A percentile compares a stretch with the other conserved stretches of the same genome.
These are phyloP conservation scores for Aspergillus ostianus DNA, from an alignment of 495 filamentous ascomycete genomes.

Conservation along the genomic window DNA sequence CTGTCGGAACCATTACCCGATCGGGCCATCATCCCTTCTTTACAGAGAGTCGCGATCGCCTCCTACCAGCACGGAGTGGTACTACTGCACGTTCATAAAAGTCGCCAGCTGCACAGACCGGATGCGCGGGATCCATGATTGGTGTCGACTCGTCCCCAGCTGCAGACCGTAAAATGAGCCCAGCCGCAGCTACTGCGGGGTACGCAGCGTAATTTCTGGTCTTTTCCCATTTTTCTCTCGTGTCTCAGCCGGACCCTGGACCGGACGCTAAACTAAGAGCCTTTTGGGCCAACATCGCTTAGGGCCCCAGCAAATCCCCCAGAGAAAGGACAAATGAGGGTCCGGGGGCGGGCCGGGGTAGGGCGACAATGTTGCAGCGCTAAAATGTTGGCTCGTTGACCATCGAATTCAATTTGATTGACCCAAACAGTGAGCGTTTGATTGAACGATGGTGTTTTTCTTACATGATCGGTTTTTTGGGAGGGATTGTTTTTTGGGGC, in stretches of 20 bases:
- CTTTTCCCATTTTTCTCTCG: not conserved
- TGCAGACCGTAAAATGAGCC: slow-evolving; percentile 3
- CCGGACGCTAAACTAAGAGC: slow-evolving; percentile 1
- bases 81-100: no score
- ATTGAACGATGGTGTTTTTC: slow-evolving; percentile 1
- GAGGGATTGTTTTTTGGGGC: not conserved
- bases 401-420: slow-evolving; percentile 13
- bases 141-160: not conserved
- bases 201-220: slow-evolving; percentile 1
- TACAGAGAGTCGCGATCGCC: no score
- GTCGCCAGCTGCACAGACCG: not conserved
- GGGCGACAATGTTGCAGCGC: slow-evolving; percentile 9
- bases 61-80: not conserved
- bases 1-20: slow-evolving; percentile 2
- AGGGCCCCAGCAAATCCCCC: slow-evolving; percentile 1
- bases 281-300: slow-evolving; percentile 4
- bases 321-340: slow-evolving; percentile 23
- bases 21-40: not conserved
- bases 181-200: slow-evolving; percentile 1
- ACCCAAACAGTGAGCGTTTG: not conserved
- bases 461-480: not conserved
- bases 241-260: slow-evolving; percentile 8
- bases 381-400: slow-evolving; percentile 1
- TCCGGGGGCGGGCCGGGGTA: slow-evolving; percentile 25
- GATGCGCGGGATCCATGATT: not conserved